A percentile compares a stretch with the other conserved stretches of the same genome.
Conservation (phyloP, 441 rosid genomes). For the Gossypium davidsonii region DNA sequence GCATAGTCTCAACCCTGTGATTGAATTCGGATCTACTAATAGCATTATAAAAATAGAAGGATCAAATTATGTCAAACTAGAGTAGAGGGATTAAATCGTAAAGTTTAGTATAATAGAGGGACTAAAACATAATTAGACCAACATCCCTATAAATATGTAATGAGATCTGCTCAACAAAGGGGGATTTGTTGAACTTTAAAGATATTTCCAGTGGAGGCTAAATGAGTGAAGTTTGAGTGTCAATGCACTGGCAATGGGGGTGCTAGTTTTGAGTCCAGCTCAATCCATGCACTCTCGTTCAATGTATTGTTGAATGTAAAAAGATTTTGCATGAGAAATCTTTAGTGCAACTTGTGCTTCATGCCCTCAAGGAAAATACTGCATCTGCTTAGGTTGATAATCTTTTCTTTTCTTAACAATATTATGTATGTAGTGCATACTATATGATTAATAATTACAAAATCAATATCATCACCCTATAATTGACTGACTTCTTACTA, state of each 20-base stretch:
- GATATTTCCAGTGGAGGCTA: slow-evolving; percentile 11
- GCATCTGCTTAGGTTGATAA: slow-evolving; percentile 30
- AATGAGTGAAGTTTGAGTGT: slow-evolving; percentile 7
- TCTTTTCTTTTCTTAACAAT: too few relatives aligned
- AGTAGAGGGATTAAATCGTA: too few relatives aligned
- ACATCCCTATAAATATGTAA: slow-evolving; percentile 19
- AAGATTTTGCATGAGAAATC: slow-evolving; percentile 26
- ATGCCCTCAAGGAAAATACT: slow-evolving; percentile 27
- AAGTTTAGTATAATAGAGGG: neutral
- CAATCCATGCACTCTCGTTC: slow-evolving; percentile 27
- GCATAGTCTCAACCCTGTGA: too few relatives aligned
- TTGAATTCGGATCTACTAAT: neutral
- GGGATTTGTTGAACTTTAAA: neutral
- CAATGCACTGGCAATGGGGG: neutral
- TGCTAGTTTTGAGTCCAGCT: slow-evolving; percentile 20
- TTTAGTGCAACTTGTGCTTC: slow-evolving; percentile 27
- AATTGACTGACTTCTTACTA: too few relatives aligned
- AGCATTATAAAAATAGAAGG: neutral
- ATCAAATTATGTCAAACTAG: too few relatives aligned
- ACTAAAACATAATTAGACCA: neutral
- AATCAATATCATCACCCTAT: too few relatives aligned
- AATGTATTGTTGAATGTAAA: slow-evolving; percentile 30
- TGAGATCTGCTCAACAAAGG: neutral
- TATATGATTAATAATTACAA: too few relatives aligned
- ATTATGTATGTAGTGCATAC: too few relatives aligned